Evolutionary conservation across 1,284 basidiomycete genomes (phyloP).

Genomic region (Butyriboletus appendiculatus): DNA sequence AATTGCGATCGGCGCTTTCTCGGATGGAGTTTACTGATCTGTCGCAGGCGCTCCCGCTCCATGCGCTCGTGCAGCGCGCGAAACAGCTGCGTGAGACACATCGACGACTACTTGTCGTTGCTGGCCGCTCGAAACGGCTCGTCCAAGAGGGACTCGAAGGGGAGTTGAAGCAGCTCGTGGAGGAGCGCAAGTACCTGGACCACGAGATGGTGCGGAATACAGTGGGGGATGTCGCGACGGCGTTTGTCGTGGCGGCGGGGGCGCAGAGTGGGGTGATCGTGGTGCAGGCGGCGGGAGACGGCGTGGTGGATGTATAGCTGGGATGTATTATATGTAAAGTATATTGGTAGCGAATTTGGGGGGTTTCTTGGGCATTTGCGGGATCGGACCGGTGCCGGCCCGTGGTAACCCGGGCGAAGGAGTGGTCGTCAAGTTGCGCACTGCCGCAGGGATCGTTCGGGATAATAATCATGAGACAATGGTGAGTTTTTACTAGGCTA

Average conservation of each 20-base stretch:
- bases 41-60: slow-evolving; percentile 54
- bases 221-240: slow-evolving; percentile 73
- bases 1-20: slow-evolving; percentile 45
- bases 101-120: slow-evolving; percentile 53
- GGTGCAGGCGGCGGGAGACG: slow-evolving; percentile 20
- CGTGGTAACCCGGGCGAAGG: not conserved
- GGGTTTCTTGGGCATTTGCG: too few relatives aligned
- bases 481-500: not conserved
- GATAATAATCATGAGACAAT: not conserved
- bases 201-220: slow-evolving; percentile 59
- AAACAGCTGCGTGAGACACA: slow-evolving; percentile 28
- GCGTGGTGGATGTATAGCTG: slow-evolving; percentile 6
- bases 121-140: slow-evolving; percentile 77
- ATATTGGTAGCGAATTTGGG: too few relatives aligned
- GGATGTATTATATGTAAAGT: not conserved
- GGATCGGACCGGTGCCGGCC: slow-evolving; percentile 6
- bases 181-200: slow-evolving; percentile 44
- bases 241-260: slow-evolving; percentile 47
- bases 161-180: slow-evolving; percentile 61
- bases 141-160: slow-evolving; percentile 52
- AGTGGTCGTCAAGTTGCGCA: too few relatives aligned
- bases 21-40: slow-evolving; percentile 58
- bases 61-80: slow-evolving; percentile 48
- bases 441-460: not conserved
- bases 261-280: slow-evolving; percentile 28